Evolutionary conservation across 495 filamentous ascomycete species (phyloP).

Genomic region (Letharia lupina): DNA sequence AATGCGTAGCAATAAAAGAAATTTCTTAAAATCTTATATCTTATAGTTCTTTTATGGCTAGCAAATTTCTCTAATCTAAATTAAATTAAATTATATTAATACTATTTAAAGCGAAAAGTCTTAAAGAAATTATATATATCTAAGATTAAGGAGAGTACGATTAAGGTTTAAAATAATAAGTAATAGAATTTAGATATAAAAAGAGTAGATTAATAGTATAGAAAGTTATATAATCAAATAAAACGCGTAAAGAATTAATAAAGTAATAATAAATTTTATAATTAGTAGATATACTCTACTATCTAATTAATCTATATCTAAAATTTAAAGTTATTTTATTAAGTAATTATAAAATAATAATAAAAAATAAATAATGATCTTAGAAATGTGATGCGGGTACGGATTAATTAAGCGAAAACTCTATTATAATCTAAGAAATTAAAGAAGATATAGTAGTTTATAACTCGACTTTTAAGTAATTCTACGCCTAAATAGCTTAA

Average conservation of each 20-base stretch:
- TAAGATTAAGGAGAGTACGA: not conserved
- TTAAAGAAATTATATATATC: not conserved
- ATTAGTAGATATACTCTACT: not conserved
- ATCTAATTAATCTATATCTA: not conserved
- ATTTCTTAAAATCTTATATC: not conserved
- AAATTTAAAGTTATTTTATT: not conserved
- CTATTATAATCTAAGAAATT: too few relatives aligned
- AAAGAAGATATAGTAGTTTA: too few relatives aligned
- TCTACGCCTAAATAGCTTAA: too few relatives aligned
- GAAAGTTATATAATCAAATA: not conserved
- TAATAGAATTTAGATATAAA: not conserved
- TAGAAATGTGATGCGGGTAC: not conserved
- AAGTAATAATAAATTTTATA: not conserved
- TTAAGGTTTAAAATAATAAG: not conserved
- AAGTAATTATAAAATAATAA: not conserved
- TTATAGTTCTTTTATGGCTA: not conserved
- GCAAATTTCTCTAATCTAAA: not conserved
- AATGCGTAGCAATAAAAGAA: not conserved
- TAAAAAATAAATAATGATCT: not conserved
- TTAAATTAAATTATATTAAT: not conserved
- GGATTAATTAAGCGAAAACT: too few relatives aligned
- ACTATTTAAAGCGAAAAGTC: not conserved
- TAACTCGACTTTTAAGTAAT: too few relatives aligned
- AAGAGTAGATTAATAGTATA: not conserved
- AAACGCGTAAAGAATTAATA: not conserved